phyloP scores from a whole-genome alignment of 208 protist genomes.

The Acanthamoeba culbertsoni region DNA sequence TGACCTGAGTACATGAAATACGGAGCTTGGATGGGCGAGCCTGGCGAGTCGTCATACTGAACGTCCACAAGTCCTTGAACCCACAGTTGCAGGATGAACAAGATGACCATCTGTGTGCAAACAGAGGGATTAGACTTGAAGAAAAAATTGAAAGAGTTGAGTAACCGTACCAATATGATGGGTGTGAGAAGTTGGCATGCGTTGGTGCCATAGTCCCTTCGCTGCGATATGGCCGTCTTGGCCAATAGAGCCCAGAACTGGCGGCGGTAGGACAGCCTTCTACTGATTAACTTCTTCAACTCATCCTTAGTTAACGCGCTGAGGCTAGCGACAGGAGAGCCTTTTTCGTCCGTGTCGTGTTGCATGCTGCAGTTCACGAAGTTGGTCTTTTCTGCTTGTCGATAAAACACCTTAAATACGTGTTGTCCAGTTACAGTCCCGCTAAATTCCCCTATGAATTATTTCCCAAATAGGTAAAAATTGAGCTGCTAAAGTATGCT shows the following conservation, averaged over 20 bases:
- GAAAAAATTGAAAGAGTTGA: background rate
- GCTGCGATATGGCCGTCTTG: conserved; percentile 11
- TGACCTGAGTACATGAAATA: background rate
- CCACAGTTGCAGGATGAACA: conserved; percentile 28
- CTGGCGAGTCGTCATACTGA: background rate
- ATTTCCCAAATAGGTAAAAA: background rate
- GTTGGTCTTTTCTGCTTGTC: no score
- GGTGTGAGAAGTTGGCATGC: conserved; percentile 34
- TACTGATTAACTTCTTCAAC: no score
- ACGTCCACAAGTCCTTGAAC: background rate
- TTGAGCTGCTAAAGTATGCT: background rate
- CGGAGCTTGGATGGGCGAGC: background rate
- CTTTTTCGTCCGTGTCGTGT: no score
- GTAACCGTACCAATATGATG: background rate
- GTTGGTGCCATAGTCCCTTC: background rate
- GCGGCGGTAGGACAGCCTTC: background rate
- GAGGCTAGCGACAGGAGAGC: no score
- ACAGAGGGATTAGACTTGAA: background rate
- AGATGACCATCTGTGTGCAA: background rate
- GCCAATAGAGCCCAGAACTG: conserved; percentile 43
- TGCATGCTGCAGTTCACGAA: no score
- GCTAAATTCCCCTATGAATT: no score
- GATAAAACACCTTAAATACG: no score
- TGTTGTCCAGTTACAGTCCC: no score
- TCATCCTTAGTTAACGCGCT: no score